Conservation (phyloP, 1,284 basidiomycete genomes). For the Butyriboletus appendiculatus region DNA sequence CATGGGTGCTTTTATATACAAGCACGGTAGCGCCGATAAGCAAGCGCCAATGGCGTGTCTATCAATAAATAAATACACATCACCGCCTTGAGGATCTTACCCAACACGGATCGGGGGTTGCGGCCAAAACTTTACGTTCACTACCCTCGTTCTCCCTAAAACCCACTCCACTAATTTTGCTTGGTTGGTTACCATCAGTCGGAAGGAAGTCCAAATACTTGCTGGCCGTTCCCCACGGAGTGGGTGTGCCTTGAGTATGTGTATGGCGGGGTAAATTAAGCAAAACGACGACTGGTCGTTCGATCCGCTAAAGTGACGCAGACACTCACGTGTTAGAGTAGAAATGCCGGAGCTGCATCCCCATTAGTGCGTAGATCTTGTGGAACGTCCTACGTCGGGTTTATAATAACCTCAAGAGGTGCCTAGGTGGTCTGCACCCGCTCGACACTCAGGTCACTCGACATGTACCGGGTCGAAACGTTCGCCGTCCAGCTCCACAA, state of each 20-base stretch:
- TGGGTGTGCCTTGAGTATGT: too few relatives aligned
- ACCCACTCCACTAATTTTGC: too few relatives aligned
- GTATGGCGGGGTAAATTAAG: not conserved
- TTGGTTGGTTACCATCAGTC: too few relatives aligned
- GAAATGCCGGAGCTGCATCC: not conserved
- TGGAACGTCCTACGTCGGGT: not conserved
- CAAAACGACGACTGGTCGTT: not conserved
- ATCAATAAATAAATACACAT: too few relatives aligned
- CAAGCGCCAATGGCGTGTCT: too few relatives aligned
- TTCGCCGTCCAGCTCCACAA: not conserved
- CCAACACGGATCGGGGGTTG: too few relatives aligned
- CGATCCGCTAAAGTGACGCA: not conserved
- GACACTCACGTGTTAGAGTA: not conserved
- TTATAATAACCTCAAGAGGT: not conserved
- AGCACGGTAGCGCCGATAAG: too few relatives aligned
- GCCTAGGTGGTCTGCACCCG: not conserved
- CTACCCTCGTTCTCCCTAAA: too few relatives aligned
- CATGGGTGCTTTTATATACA: too few relatives aligned
- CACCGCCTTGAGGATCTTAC: too few relatives aligned
- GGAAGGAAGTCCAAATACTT: not conserved
- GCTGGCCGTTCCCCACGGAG: not conserved
- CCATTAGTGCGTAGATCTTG: not conserved
- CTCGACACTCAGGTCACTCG: not conserved
- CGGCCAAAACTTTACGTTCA: too few relatives aligned
- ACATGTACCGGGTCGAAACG: not conserved